These are phyloP conservation scores for Sugiyamaella castrensis DNA, from an alignment of 1,139 yeast species.

Conservation along the genomic window DNA sequence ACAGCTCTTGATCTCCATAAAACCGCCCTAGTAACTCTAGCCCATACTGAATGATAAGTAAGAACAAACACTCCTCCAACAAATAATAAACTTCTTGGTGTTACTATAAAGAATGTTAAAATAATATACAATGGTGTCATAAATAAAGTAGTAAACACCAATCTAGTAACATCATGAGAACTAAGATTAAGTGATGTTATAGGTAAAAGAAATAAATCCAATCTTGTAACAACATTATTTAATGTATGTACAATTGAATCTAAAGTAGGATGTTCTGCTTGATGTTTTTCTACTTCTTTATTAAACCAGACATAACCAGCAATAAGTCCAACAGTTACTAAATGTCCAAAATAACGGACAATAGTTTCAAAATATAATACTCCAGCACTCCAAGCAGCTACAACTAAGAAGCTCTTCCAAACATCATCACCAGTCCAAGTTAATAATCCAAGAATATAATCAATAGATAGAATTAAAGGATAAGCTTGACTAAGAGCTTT, in stretches of 20 bases:
- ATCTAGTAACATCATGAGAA: conserved; percentile 72
- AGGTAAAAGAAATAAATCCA: conserved; percentile 75
- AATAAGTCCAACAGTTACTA: conserved; percentile 63
- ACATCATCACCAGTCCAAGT: conserved; percentile 92
- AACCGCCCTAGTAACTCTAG: conserved; percentile 73
- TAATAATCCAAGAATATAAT: conserved; percentile 63
- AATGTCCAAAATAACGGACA: conserved; percentile 76
- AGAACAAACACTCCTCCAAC: conserved; percentile 59
- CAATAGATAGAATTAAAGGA: conserved; percentile 73
- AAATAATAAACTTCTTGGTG: conserved; percentile 68
- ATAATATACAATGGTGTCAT: conserved; percentile 80
- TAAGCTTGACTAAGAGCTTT: conserved; percentile 78
- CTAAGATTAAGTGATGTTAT: conserved; percentile 66
- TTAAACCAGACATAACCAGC: conserved; percentile 58
- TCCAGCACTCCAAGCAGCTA: conserved; percentile 53
- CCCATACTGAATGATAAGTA: conserved; percentile 84
- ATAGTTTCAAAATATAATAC: conserved; percentile 73
- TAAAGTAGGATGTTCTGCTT: conserved; percentile 69
- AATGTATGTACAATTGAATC: conserved; percentile 86
- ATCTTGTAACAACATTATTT: conserved; percentile 69
- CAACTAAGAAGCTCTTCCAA: conserved; percentile 68
- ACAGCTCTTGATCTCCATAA: conserved; percentile 79
- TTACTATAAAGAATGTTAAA: conserved; percentile 60
- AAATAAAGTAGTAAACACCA: conserved; percentile 78
- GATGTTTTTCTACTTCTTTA: conserved; percentile 43